phyloP scores from a whole-genome alignment of 768 basidiomycete genomes.

The Ramaria rubella region DNA sequence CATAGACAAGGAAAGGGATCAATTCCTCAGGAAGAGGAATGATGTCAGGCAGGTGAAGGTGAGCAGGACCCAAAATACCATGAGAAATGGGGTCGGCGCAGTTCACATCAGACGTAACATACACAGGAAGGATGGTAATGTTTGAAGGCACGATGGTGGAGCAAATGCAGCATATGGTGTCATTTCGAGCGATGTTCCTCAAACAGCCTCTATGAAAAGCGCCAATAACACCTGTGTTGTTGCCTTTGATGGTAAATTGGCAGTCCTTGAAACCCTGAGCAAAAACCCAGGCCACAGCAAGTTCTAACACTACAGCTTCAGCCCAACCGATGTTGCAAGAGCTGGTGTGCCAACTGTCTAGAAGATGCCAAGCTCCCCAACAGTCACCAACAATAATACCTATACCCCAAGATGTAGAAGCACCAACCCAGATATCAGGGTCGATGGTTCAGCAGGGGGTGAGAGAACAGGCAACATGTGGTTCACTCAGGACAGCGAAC shows the following conservation, averaged over 20 bases:
- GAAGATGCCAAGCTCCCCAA: constrained; percentile 38
- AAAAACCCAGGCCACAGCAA: constrained; percentile 31
- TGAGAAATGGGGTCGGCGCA: too few relatives aligned
- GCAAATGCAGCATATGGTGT: background rate
- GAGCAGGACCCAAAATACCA: too few relatives aligned
- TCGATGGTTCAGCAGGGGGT: constrained; percentile 12
- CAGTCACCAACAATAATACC: constrained; percentile 29
- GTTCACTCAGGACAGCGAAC: background rate
- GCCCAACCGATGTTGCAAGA: constrained; percentile 37
- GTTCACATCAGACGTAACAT: constrained; percentile 29
- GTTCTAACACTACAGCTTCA: constrained; percentile 39
- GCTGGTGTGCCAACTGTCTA: constrained; percentile 22
- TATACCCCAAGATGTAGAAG: constrained; percentile 35
- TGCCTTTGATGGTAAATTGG: constrained; percentile 30
- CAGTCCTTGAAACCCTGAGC: constrained; percentile 17
- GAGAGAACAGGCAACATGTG: background rate
- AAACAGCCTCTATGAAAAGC: too few relatives aligned
- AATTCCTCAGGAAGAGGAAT: too few relatives aligned
- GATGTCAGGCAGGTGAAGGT: too few relatives aligned
- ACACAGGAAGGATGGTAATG: constrained; percentile 11
- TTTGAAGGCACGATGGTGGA: background rate
- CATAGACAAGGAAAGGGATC: too few relatives aligned
- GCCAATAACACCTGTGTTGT: constrained; percentile 36
- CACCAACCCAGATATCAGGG: constrained; percentile 34
- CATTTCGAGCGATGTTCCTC: constrained; percentile 10